A percentile compares a stretch with the other conserved stretches of the same genome.
phyloP scores from a whole-genome alignment of 345 rosid species.

The Pistacia atlantica region DNA sequence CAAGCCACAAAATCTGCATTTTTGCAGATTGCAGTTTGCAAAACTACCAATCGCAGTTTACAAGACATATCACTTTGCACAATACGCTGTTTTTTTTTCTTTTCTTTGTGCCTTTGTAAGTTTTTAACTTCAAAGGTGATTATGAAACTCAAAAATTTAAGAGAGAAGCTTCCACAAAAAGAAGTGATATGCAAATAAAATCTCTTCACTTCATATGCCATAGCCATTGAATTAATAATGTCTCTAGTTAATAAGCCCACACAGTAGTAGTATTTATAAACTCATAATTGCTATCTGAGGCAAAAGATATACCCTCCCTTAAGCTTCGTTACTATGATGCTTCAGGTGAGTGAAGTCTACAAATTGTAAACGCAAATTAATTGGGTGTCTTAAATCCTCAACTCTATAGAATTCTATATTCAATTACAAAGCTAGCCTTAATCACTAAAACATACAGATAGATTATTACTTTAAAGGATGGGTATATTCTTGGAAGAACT shows the following conservation, averaged over 20 bases:
- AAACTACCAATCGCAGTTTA: too few species aligned
- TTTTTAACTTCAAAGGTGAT: neutral
- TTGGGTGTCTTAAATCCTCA: neutral
- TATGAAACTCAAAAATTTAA: neutral
- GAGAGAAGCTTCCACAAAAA: neutral
- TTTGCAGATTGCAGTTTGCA: too few species aligned
- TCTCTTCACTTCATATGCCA: neutral
- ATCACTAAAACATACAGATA: too few species aligned
- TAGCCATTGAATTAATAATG: too few species aligned
- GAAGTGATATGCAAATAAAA: neutral
- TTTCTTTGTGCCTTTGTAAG: neutral
- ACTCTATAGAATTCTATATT: neutral
- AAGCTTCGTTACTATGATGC: too few species aligned
- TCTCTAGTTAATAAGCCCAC: neutral
- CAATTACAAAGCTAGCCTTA: neutral
- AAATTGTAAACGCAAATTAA: neutral
- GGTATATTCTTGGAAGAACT: too few species aligned
- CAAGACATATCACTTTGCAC: neutral
- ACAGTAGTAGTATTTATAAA: neutral
- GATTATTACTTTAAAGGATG: too few species aligned
- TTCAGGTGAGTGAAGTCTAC: neutral
- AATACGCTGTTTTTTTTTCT: neutral
- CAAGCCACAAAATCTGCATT: too few species aligned
- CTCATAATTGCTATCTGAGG: too few species aligned
- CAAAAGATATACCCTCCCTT: too few species aligned